phyloP scores from a whole-genome alignment of 1,284 basidiomycete species.

The Ustilago cynodontis region DNA sequence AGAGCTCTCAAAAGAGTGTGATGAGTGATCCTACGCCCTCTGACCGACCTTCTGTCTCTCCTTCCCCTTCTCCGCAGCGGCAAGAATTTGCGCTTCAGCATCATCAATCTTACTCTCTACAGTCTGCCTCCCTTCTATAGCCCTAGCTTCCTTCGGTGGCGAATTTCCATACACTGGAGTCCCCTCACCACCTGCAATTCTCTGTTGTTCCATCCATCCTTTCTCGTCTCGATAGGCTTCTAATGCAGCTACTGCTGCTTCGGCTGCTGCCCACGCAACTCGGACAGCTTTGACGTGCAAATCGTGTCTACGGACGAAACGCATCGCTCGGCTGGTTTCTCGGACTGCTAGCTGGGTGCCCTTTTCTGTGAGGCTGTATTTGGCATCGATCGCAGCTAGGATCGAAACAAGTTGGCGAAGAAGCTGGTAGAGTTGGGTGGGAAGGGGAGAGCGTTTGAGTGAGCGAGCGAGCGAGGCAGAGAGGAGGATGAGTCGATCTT shows the following conservation, averaged over 20 bases:
- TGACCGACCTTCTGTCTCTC: neutral
- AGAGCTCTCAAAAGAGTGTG: neutral
- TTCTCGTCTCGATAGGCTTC: slow-evolving; percentile 56
- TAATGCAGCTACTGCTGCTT: slow-evolving; percentile 53
- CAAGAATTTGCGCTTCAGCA: slow-evolving; percentile 12
- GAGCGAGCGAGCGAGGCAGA: slow-evolving; percentile 48
- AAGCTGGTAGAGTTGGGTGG: slow-evolving; percentile 43
- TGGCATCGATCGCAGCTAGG: slow-evolving; percentile 33
- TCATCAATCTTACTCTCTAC: slow-evolving; percentile 13
- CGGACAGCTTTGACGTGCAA: slow-evolving; percentile 54
- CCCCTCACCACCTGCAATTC: neutral
- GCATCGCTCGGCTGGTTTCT: slow-evolving; percentile 41
- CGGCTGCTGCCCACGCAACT: slow-evolving; percentile 45
- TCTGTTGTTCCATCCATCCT: slow-evolving; percentile 29
- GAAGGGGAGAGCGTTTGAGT: slow-evolving; percentile 53
- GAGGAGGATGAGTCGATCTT: slow-evolving; percentile 52
- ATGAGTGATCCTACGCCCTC: neutral
- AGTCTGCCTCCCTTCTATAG: slow-evolving; percentile 11
- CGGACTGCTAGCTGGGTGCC: slow-evolving; percentile 50
- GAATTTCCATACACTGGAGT: neutral
- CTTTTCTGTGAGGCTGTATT: slow-evolving; percentile 35
- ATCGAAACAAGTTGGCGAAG: slow-evolving; percentile 39
- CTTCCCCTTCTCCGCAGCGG: neutral
- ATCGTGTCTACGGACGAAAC: slow-evolving; percentile 50
- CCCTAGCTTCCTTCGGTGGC: neutral